Conservation (phyloP, 768 basidiomycete species). For the Pulveroboletus ravenelii region DNA sequence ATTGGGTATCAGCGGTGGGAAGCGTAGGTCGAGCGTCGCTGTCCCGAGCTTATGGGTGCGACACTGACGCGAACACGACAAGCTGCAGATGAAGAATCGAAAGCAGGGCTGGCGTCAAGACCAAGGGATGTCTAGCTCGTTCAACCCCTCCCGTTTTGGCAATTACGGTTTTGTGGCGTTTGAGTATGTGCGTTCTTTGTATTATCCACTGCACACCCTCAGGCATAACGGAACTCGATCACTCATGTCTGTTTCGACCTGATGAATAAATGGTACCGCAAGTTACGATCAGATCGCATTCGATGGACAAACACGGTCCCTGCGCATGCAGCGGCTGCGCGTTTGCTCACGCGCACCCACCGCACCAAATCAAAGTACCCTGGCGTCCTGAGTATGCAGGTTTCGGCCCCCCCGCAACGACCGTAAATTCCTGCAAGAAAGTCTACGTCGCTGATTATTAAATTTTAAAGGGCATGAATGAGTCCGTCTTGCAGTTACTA, state of each 20-base stretch:
- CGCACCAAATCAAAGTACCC: too few species aligned
- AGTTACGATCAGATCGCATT: background rate
- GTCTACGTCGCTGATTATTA: too few species aligned
- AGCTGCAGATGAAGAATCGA: background rate
- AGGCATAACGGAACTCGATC: background rate
- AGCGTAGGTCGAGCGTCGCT: conserved; percentile 1
- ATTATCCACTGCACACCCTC: background rate
- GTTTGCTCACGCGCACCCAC: background rate
- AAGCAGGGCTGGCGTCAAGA: background rate
- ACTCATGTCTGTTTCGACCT: background rate
- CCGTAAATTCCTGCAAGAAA: too few species aligned
- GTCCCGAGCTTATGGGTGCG: conserved; percentile 1
- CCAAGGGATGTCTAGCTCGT: background rate
- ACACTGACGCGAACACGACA: background rate
- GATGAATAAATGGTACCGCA: background rate
- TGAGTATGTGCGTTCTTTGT: too few species aligned
- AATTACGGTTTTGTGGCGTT: background rate
- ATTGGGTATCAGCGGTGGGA: conserved; percentile 4
- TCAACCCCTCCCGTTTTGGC: conserved; percentile 12
- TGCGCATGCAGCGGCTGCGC: background rate
- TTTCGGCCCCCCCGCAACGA: background rate
- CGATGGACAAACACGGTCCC: background rate
- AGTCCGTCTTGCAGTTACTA: too few species aligned
- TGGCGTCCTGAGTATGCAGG: background rate
- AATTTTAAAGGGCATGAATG: too few species aligned